phyloP scores from a whole-genome alignment of 2,329 filamentous ascomycete genomes.

The Albifimbria verrucaria region DNA sequence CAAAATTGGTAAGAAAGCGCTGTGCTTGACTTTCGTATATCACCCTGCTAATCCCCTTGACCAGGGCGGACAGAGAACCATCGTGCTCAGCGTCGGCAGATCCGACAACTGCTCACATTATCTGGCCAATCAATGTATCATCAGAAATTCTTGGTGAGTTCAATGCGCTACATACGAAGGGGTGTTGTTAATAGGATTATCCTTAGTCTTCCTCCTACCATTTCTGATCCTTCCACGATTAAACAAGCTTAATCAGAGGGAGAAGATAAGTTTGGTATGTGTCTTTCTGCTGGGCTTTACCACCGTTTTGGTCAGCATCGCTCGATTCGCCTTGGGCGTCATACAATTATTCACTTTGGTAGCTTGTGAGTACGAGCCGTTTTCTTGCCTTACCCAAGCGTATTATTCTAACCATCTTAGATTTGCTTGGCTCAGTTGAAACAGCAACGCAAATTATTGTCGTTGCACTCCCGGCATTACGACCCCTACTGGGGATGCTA shows the following conservation, averaged over 20 bases:
- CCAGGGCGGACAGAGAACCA: neutral
- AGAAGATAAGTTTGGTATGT: neutral
- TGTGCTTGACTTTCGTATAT: neutral
- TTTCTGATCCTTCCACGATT: neutral
- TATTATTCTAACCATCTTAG: neutral
- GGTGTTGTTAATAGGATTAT: neutral
- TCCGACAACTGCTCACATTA: neutral
- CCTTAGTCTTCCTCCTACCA: neutral
- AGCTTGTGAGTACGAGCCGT: neutral
- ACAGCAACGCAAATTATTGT: slow-evolving; percentile 1
- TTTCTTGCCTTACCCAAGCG: neutral
- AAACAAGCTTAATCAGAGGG: neutral
- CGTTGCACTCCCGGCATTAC: neutral
- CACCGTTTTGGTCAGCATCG: neutral
- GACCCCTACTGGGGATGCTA: neutral
- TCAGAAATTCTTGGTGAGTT: slow-evolving; percentile 2
- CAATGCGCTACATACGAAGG: neutral
- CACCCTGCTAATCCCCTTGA: neutral
- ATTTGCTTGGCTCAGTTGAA: neutral
- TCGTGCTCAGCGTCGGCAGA: neutral
- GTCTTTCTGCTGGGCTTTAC: neutral
- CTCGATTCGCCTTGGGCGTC: neutral
- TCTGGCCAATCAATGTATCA: slow-evolving; percentile 1
- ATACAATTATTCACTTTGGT: neutral
- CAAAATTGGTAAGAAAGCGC: slow-evolving; percentile 1